Evolutionary conservation across 179 eudicot species (phyloP), one percentile per base, ranked within the genome.

Genomic region (Beta lomatogona): DNA sequence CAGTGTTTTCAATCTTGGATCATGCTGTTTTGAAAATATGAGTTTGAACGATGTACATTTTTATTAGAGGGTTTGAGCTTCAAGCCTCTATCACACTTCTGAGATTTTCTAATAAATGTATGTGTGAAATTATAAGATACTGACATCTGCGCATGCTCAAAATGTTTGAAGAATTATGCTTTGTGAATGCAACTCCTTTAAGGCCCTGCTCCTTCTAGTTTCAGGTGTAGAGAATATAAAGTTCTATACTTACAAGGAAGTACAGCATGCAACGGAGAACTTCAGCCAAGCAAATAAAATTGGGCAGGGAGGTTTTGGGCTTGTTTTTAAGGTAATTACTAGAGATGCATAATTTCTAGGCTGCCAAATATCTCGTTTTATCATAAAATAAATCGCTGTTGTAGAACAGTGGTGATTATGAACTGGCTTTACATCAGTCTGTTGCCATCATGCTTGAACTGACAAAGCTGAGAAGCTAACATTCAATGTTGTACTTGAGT

Each of bases 241-340:
- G 74, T 69, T 88, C 78, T 90, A 84, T 82, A 77, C 86, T 41
- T 89, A 87, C 86, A 86, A 82, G 80, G 92, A 92, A 60, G 52
- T 92, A 68, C 83, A 66, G 70, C 69, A 9, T 69, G 97, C 97
- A 48, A 90, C 97, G 8, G 78, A 78, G 52, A 83, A 88, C 82
- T 92, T 92, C 76, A 86, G 81, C 70, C 74, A 71, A 60, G 86
- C 75, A 54, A 92, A 91, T 76, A 91, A 88, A 80, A 91, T 92
- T 77, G 97, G 97, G 71, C 85, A 86, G 76, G 97, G 97, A 52
- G 97, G 97, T 69, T 92, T 88, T 81, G 97, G 97, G 85, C 83
- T 88, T 46, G 97, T 92, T 69, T 92, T 86, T 82, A 92, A 92
- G 97, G 97, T 91, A 83, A 76, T 18, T 73, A n/a, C 64, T 15